Evolutionary conservation across 805 yeast species (phyloP).

Genomic region (Wickerhamiella nectarea): DNA sequence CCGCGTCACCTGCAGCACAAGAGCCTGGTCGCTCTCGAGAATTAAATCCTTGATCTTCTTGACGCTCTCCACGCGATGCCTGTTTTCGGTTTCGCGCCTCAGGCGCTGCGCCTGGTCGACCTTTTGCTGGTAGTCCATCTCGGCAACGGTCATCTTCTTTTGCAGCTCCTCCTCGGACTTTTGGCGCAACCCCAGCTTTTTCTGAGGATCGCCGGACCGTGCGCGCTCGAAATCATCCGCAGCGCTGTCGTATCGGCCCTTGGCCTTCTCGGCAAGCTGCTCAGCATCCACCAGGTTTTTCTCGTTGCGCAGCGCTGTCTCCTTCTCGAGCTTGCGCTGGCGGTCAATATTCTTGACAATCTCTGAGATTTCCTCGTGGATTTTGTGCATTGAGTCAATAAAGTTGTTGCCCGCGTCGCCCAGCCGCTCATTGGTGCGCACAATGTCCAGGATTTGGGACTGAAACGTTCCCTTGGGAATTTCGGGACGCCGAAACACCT

Average conservation of each 20-base stretch:
- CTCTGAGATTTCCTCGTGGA: slow-evolving; percentile 73
- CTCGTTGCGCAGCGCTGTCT: slow-evolving; percentile 67
- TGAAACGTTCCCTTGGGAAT: slow-evolving; percentile 55
- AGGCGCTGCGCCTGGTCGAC: slow-evolving; percentile 59
- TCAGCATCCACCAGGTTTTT: slow-evolving; percentile 77
- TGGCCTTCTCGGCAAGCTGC: slow-evolving; percentile 76
- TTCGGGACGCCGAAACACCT: slow-evolving; percentile 33
- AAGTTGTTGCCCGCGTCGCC: slow-evolving; percentile 60
- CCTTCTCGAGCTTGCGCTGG: slow-evolving; percentile 65
- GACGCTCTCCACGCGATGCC: slow-evolving; percentile 66
- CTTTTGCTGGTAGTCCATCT: slow-evolving; percentile 68
- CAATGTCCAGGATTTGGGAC: slow-evolving; percentile 48
- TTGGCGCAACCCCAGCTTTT: slow-evolving; percentile 65
- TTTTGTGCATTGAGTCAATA: slow-evolving; percentile 63
- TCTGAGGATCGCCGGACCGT: slow-evolving; percentile 67
- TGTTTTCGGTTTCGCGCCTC: slow-evolving; percentile 57
- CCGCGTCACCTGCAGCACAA: slow-evolving; percentile 76
- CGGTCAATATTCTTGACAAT: slow-evolving; percentile 56
- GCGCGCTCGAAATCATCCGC: slow-evolving; percentile 81
- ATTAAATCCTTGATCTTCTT: slow-evolving; percentile 61
- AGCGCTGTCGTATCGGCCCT: slow-evolving; percentile 55
- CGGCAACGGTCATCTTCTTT: slow-evolving; percentile 69
- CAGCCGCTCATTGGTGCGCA: slow-evolving; percentile 66
- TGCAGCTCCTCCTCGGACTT: slow-evolving; percentile 86
- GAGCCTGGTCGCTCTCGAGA: slow-evolving; percentile 78